phyloP scores from a whole-genome alignment of 176 grass and related monocot species.

The Coix lacrymajobi region DNA sequence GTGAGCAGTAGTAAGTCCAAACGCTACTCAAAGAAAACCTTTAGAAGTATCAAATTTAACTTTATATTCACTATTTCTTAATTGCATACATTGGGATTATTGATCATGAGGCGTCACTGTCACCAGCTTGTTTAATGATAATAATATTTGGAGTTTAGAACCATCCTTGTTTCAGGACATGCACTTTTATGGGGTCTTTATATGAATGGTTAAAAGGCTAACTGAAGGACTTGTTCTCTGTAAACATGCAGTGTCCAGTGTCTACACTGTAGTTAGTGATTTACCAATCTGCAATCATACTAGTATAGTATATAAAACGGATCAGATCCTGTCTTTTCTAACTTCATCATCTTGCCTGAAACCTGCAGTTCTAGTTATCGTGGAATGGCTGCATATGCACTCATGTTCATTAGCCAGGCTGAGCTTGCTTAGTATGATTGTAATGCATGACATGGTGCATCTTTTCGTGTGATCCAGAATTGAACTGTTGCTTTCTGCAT shows the following conservation, averaged over 20 bases:
- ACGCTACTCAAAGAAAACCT: neutral
- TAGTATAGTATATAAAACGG: neutral
- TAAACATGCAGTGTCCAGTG: neutral
- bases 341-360: neutral
- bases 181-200: neutral
- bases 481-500: neutral
- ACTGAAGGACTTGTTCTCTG: neutral
- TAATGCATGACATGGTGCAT: neutral
- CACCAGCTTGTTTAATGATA: neutral
- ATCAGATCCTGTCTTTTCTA: neutral
- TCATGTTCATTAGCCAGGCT: neutral
- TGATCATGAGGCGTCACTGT: neutral
- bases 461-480: neutral
- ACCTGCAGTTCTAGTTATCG: neutral
- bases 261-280: neutral
- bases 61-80: neutral
- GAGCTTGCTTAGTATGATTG: neutral
- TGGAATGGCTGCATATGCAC: neutral
- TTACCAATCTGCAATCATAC: neutral
- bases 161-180: neutral
- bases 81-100: neutral
- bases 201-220: neutral
- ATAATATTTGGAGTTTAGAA: neutral
- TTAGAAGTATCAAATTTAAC: neutral
- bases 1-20: neutral